phyloP scores from a whole-genome alignment of 2,329 filamentous ascomycete genomes.

The Sordariomycetes sp. region DNA sequence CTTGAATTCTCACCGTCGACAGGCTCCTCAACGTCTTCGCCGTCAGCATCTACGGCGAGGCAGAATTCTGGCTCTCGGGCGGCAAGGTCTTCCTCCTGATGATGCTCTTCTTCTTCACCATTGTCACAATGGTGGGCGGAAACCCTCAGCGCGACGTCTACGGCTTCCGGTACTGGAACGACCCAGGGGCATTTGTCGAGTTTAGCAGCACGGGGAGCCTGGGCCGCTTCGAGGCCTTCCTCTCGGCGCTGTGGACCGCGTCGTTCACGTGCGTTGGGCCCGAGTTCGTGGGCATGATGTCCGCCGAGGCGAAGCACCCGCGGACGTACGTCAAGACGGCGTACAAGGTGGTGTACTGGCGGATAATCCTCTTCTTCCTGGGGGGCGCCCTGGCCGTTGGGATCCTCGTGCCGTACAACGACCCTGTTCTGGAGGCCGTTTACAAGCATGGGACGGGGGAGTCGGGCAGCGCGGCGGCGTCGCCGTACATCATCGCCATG shows the following conservation, averaged over 20 bases:
- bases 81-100: conserved; percentile 55
- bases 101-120: conserved; percentile 58
- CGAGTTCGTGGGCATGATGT: conserved; percentile 55
- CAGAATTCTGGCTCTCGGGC: conserved; percentile 54
- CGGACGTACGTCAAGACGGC: conserved; percentile 51
- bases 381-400: conserved; percentile 53
- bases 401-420: conserved; percentile 53
- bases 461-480: conserved; percentile 36
- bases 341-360: conserved; percentile 61
- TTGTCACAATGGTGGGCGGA: conserved; percentile 66
- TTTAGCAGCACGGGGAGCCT: conserved; percentile 38
- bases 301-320: conserved; percentile 55
- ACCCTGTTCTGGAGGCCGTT: conserved; percentile 30
- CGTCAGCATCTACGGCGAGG: conserved; percentile 54
- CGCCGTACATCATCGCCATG: conserved; percentile 63
- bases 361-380: conserved; percentile 45
- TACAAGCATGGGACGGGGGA: conserved; percentile 26
- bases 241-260: conserved; percentile 52
- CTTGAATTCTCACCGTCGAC: conserved; percentile 15
- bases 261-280: conserved; percentile 51
- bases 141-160: conserved; percentile 56
- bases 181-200: conserved; percentile 44
- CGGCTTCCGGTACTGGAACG: conserved; percentile 57
- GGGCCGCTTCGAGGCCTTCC: conserved; percentile 58
- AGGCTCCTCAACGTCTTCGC: conserved; percentile 48